Evolutionary conservation across 306 rosid species (phyloP).

Genomic region (Quercus wislizeni): DNA sequence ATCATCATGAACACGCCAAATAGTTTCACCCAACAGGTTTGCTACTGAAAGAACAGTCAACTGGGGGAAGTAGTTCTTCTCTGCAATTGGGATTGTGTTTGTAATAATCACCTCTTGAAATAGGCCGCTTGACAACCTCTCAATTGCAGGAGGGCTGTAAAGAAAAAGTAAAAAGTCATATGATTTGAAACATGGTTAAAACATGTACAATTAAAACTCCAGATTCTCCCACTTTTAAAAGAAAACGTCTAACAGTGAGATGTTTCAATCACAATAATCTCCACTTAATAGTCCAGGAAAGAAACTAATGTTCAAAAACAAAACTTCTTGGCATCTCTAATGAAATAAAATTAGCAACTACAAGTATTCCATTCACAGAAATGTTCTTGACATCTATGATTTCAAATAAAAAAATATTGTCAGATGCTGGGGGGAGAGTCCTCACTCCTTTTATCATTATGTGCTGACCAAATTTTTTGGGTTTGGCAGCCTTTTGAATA

Average conservation of each 20-base stretch:
- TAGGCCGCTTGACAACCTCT: slow-evolving; percentile 81
- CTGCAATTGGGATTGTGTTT: slow-evolving; percentile 79
- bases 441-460: too few species aligned
- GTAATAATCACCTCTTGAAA: slow-evolving; percentile 94
- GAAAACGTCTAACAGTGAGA: not conserved
- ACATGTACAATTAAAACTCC: not conserved
- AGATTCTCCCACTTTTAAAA: not conserved
- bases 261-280: not conserved
- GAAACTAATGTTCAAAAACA: too few species aligned
- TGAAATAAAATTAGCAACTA: too few species aligned
- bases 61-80: slow-evolving; percentile 83
- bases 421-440: too few species aligned
- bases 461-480: too few species aligned
- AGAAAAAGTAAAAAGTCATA: not conserved
- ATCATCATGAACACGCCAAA: slow-evolving; percentile 93
- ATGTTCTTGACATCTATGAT: too few species aligned
- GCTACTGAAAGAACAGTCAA: slow-evolving; percentile 93
- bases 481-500: too few species aligned
- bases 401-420: too few species aligned
- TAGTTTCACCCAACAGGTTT: slow-evolving; percentile 90
- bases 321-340: too few species aligned
- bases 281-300: not conserved
- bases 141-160: slow-evolving; percentile 89
- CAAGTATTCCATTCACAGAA: too few species aligned
- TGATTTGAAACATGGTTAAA: not conserved